Percentiles rank a stretch among this genome's conserved stretches.
Evolutionary conservation across 2,329 filamentous ascomycete genomes (phyloP).

Genomic region (Epichloe uncinata): DNA sequence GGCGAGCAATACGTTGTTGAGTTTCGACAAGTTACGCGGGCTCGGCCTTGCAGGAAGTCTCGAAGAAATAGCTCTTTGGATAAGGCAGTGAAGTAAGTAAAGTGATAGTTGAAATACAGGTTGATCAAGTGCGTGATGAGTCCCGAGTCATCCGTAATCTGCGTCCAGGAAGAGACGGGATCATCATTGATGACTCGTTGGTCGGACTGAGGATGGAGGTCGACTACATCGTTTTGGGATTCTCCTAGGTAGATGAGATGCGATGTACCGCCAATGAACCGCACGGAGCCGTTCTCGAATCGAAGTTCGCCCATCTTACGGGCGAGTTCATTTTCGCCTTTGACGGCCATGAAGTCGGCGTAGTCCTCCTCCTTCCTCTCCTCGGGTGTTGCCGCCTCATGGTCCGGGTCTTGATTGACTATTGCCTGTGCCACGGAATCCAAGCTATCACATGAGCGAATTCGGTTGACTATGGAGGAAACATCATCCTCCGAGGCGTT

Average conservation of each 20-base stretch:
- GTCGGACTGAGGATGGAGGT: slow-evolving; percentile 28
- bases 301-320: slow-evolving; percentile 88
- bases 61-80: slow-evolving; percentile 77
- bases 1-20: slow-evolving; percentile 70
- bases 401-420: slow-evolving; percentile 26
- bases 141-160: slow-evolving; percentile 65
- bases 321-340: slow-evolving; percentile 67
- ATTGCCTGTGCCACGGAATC: slow-evolving; percentile 43
- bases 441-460: slow-evolving; percentile 68
- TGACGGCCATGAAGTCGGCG: slow-evolving; percentile 25
- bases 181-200: slow-evolving; percentile 44
- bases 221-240: slow-evolving; percentile 21
- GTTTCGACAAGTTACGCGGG: slow-evolving; percentile 33
- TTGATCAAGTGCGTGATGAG: slow-evolving; percentile 79
- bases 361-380: slow-evolving; percentile 28
- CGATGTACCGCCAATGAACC: slow-evolving; percentile 89
- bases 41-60: slow-evolving; percentile 65
- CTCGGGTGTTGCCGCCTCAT: slow-evolving; percentile 16
- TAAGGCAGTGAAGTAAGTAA: slow-evolving; percentile 86
- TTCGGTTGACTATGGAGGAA: slow-evolving; percentile 65
- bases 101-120: slow-evolving; percentile 98
- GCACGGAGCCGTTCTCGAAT: slow-evolving; percentile 73
- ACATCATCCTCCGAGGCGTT: slow-evolving; percentile 86
- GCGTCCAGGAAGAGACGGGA: slow-evolving; percentile 75
- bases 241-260: slow-evolving; percentile 72